Base-by-base conservation (phyloP, 192 early-diverging fungal genomes). In the Polychytrium aggregatum region DNA sequence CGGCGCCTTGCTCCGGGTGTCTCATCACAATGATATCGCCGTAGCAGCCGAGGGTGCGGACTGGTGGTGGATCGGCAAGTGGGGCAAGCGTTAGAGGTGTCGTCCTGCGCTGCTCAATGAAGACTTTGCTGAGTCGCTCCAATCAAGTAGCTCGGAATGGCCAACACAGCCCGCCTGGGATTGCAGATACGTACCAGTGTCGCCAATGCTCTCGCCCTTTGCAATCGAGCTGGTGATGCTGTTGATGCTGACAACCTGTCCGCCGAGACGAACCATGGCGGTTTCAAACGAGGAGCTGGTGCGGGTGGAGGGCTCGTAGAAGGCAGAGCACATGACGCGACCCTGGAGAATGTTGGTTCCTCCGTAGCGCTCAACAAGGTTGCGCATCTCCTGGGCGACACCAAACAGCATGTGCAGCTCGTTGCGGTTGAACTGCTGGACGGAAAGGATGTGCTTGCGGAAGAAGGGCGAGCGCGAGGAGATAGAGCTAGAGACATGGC, bases 361-460 rank as follows among this genome's bases (percentile, higher is more conserved):
- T 25, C 92, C 93, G 37, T 85, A 80, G 38, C 87, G 81, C 65
- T 98, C 89, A 11, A 98, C 95, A 26, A 84, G 67, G 13, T 80
- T 90, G 56, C 89, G 82, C 89, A 98, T 91, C 68, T 98, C 95
- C 55, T 94, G 86, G 0, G 95, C 95, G 11, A 95, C 81, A 18
- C 89, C 86, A 70, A 98, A 98, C 34, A 98, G 67, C 30, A 85
- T 63, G 67, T 98, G 95, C 41, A 97, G 73, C 52, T 98, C 93
- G 41, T 89, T 78, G 45, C 95, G 80, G 46, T 77, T 72, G 64
- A 98, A 98, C 68, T 92, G 88, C 51, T 86, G 82, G 13, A 90
- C 88, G 43, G 78, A 79, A 28, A 95, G 66, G 29, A 98, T 89
- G 66, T 97, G 85, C 69, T 95, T 90, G 56, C 83, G 82, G 59